Evolutionary conservation across 768 basidiomycete genomes (phyloP).

Genomic region (Tulasnella sp.): DNA sequence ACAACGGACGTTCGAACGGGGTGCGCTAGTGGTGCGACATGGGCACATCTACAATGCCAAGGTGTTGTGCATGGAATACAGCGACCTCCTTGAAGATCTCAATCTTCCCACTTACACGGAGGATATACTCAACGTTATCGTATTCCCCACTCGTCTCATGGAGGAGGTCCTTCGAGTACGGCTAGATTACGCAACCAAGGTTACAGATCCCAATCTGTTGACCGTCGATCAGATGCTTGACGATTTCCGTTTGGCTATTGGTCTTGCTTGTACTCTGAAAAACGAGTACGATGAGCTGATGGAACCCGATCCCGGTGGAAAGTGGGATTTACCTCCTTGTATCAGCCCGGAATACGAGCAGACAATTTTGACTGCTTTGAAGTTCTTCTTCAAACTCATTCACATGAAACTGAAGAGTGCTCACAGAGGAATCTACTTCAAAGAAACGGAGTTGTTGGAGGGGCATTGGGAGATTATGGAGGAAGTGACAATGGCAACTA

Average conservation of each 20-base stretch:
- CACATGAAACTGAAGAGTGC: constrained; percentile 94
- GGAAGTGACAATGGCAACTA: constrained; percentile 76
- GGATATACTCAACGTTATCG: constrained; percentile 80
- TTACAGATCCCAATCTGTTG: constrained; percentile 58
- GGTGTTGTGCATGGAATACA: constrained; percentile 70
- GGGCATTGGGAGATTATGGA: constrained; percentile 92
- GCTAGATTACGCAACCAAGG: constrained; percentile 74
- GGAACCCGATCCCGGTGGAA: constrained; percentile 68
- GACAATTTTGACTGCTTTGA: constrained; percentile 74
- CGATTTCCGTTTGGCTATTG: constrained; percentile 81
- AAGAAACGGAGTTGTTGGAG: constrained; percentile 96
- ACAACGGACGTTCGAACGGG: constrained; percentile 85
- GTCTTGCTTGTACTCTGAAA: constrained; percentile 88
- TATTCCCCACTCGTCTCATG: constrained; percentile 91
- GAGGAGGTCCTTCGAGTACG: constrained; percentile 84
- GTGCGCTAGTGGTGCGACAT: constrained; percentile 76
- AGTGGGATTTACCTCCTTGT: constrained; percentile 82
- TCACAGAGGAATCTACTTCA: constrained; percentile 84
- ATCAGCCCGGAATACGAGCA: constrained; percentile 82
- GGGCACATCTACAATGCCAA: constrained; percentile 75
- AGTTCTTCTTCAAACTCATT: constrained; percentile 83
- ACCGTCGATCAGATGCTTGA: constrained; percentile 92
- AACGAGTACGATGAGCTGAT: constrained; percentile 88
- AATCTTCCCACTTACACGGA: constrained; percentile 83
- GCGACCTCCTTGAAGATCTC: constrained; percentile 66